phyloP scores from a whole-genome alignment of 2,329 filamentous ascomycete species.

The Phaeosphaeriaceae sp. region DNA sequence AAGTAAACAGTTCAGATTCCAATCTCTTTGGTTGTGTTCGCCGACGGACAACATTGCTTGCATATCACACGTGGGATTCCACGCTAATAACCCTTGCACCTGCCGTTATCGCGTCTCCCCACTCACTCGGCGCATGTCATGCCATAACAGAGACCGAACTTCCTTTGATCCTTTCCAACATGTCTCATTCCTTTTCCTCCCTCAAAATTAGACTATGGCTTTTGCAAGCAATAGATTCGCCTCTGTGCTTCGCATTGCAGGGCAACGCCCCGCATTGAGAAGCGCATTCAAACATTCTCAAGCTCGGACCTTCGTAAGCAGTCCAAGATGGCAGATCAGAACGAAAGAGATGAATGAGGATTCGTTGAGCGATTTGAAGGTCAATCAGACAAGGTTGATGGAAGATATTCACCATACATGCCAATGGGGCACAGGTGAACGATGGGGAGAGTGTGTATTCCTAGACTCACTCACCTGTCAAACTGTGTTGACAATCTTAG shows the following conservation, averaged over 20 bases:
- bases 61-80: conserved; percentile 18
- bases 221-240: conserved; percentile 13
- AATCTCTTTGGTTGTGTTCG: conserved; percentile 2
- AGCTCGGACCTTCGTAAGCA: conserved; percentile 37
- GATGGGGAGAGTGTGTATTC: conserved; percentile 66
- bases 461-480: background rate
- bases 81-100: conserved; percentile 4
- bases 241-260: conserved; percentile 26
- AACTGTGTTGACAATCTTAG: conserved; percentile 43
- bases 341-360: conserved; percentile 59
- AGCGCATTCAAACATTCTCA: conserved; percentile 9
- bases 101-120: conserved; percentile 29
- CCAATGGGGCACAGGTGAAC: conserved; percentile 69
- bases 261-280: conserved; percentile 25
- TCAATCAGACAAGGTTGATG: conserved; percentile 67
- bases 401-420: conserved; percentile 69
- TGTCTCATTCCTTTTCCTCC: conserved; percentile 8
- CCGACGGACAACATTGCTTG: conserved; percentile 20
- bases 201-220: conserved; percentile 19
- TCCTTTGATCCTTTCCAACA: conserved; percentile 11
- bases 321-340: conserved; percentile 45
- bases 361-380: conserved; percentile 60
- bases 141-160: conserved; percentile 22
- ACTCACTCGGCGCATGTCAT: conserved; percentile 25
- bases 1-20: background rate